phyloP scores from a whole-genome alignment of 805 yeast genomes.

The Saccharomycopsis fermentans region DNA sequence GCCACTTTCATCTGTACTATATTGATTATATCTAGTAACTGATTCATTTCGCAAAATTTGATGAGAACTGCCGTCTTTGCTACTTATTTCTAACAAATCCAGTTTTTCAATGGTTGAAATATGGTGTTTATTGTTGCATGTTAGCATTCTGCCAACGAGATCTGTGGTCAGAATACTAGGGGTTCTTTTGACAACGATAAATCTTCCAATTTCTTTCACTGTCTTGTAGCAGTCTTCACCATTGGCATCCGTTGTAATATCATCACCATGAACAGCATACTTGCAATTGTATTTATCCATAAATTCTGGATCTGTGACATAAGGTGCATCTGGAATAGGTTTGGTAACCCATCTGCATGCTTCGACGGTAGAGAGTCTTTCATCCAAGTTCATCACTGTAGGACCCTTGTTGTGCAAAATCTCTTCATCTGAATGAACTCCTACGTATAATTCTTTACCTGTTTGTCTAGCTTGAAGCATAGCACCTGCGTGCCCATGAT shows the following conservation, averaged over 20 bases:
- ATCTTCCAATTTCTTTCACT: slow-evolving; percentile 77
- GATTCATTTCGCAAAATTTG: slow-evolving; percentile 28
- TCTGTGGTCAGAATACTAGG: slow-evolving; percentile 94
- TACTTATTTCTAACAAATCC: not conserved
- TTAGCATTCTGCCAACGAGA: slow-evolving; percentile 78
- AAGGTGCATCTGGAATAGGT: slow-evolving; percentile 74
- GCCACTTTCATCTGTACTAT: slow-evolving; percentile 61
- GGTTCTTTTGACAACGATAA: slow-evolving; percentile 86
- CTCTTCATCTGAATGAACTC: slow-evolving; percentile 88
- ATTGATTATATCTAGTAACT: slow-evolving; percentile 35
- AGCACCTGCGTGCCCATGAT: slow-evolving; percentile 96
- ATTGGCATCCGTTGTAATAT: slow-evolving; percentile 90
- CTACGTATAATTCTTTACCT: slow-evolving; percentile 69
- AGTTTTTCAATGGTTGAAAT: slow-evolving; percentile 21
- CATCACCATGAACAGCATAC: slow-evolving; percentile 98
- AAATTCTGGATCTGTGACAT: slow-evolving; percentile 78
- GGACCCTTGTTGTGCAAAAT: slow-evolving; percentile 81
- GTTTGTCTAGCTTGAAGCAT: slow-evolving; percentile 83
- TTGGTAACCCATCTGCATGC: slow-evolving; percentile 84
- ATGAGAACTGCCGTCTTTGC: slow-evolving; percentile 9
- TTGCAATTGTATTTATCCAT: slow-evolving; percentile 67
- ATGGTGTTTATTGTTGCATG: slow-evolving; percentile 52
- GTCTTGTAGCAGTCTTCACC: slow-evolving; percentile 87
- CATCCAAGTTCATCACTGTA: slow-evolving; percentile 79
- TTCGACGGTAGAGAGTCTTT: slow-evolving; percentile 73